Conservation (phyloP, 352 stramenopile genomes). For the Pythium sukuiense region DNA sequence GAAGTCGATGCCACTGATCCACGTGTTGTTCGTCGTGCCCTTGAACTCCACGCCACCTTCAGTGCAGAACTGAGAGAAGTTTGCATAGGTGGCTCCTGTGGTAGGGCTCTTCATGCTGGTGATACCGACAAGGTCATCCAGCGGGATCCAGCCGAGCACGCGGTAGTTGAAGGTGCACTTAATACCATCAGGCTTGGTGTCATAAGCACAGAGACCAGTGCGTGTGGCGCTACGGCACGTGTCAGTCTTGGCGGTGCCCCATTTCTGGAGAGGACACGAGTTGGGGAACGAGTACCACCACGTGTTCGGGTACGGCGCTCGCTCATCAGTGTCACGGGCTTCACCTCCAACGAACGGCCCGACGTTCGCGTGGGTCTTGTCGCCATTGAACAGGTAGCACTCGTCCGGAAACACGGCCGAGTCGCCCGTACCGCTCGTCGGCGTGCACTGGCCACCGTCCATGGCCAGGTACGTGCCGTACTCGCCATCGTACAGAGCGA, state of each 20-base stretch:
- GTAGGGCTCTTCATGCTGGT: constrained; percentile 45
- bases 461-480: constrained; percentile 73
- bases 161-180: constrained; percentile 74
- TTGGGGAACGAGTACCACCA: constrained; percentile 86
- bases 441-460: constrained; percentile 64
- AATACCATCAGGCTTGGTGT: constrained; percentile 51
- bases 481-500: constrained; percentile 68
- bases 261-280: constrained; percentile 45
- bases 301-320: constrained; percentile 71
- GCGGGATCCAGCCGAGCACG: constrained; percentile 63
- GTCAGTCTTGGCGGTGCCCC: constrained; percentile 39
- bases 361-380: constrained; percentile 55
- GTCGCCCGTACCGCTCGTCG: constrained; percentile 29
- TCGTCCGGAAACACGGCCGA: constrained; percentile 41
- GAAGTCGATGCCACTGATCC: constrained; percentile 50
- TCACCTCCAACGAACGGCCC: constrained; percentile 68
- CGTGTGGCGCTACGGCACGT: constrained; percentile 36
- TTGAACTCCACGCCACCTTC: constrained; percentile 65
- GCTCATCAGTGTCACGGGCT: constrained; percentile 44
- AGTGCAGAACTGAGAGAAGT: constrained; percentile 69
- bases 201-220: constrained; percentile 46
- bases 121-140: constrained; percentile 81
- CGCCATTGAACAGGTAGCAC: constrained; percentile 78
- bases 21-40: constrained; percentile 31
- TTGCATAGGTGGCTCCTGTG: constrained; percentile 38